Evolutionary conservation across 2,329 filamentous ascomycete species (phyloP).

Genomic region (Apiospora sp.): DNA sequence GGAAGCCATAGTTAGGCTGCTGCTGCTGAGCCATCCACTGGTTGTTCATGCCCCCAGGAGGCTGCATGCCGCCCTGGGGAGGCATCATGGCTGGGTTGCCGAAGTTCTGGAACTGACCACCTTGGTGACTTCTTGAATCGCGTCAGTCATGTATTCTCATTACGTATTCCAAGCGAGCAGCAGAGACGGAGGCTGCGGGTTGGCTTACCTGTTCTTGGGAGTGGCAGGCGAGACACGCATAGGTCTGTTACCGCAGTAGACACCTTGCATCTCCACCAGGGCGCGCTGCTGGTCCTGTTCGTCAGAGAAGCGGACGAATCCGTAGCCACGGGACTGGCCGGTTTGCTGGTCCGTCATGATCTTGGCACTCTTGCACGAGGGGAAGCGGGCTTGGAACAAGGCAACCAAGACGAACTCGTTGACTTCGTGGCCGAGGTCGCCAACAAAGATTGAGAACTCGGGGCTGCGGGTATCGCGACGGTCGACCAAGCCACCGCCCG

Average conservation of each 20-base stretch:
- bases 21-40: conserved; percentile 51
- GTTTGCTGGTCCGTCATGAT: conserved; percentile 99
- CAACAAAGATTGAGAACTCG: conserved; percentile 97
- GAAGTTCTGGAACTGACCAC: conserved; percentile 46
- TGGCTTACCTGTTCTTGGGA: conserved; percentile 81
- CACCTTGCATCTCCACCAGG: conserved; percentile 97
- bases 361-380: conserved; percentile 98
- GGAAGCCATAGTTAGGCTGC: conserved; percentile 44
- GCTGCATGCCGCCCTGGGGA: conserved; percentile 50
- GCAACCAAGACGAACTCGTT: conserved; percentile 98
- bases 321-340: conserved; percentile 96
- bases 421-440: conserved; percentile 95
- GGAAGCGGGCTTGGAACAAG: conserved; percentile 95
- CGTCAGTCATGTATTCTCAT: background rate
- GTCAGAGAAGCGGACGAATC: conserved; percentile 96
- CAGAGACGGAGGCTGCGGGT: background rate
- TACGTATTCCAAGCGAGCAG: background rate
- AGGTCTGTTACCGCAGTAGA: conserved; percentile 97
- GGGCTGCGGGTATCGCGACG: conserved; percentile 95
- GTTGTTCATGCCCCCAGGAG: conserved; percentile 49
- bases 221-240: conserved; percentile 99
- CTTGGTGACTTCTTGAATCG: conserved; percentile 47
- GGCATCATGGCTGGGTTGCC: conserved; percentile 48
- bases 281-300: conserved; percentile 96
- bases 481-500: conserved; percentile 92